A percentile compares a stretch with the other conserved stretches of the same genome.
Conservation (phyloP, 768 basidiomycete genomes). For the Termitomyces sp. region DNA sequence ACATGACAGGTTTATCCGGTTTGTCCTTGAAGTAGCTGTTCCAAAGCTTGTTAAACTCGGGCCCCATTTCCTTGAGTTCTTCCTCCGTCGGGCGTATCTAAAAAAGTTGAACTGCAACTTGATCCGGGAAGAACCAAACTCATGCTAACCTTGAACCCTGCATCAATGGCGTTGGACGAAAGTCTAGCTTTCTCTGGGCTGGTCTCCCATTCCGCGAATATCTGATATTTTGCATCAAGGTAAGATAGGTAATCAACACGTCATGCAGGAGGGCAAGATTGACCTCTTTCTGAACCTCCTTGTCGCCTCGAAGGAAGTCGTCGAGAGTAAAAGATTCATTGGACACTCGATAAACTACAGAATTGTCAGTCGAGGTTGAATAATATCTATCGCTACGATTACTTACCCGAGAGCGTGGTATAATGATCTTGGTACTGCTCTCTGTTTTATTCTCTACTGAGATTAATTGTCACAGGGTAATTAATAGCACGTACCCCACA, state of each 20-base stretch:
- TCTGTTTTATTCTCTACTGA: slow-evolving; percentile 25
- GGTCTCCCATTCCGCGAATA: slow-evolving; percentile 62
- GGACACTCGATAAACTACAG: slow-evolving; percentile 61
- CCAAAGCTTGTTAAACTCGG: slow-evolving; percentile 69
- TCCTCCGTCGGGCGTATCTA: slow-evolving; percentile 67
- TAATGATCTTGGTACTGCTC: slow-evolving; percentile 77
- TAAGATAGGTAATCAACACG: not conserved
- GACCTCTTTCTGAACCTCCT: slow-evolving; percentile 55
- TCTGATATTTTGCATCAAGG: slow-evolving; percentile 22
- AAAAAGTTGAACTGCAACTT: not conserved
- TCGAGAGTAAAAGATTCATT: slow-evolving; percentile 61
- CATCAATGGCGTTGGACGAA: slow-evolving; percentile 70
- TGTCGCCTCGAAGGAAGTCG: slow-evolving; percentile 68
- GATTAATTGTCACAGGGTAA: not conserved
- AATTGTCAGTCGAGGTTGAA: not conserved
- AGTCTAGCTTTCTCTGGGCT: slow-evolving; percentile 67
- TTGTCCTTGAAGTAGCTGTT: slow-evolving; percentile 75
- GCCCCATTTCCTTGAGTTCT: slow-evolving; percentile 77
- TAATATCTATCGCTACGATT: not conserved
- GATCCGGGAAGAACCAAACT: not conserved
- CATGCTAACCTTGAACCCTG: slow-evolving; percentile 59
- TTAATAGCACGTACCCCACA: slow-evolving; percentile 46
- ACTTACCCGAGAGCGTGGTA: slow-evolving; percentile 59
- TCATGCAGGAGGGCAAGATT: slow-evolving; percentile 1
- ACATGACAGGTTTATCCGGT: slow-evolving; percentile 78